These are phyloP conservation scores for Penicillium cinerascens DNA, from an alignment of 495 filamentous ascomycete genomes.

Conservation along the genomic window DNA sequence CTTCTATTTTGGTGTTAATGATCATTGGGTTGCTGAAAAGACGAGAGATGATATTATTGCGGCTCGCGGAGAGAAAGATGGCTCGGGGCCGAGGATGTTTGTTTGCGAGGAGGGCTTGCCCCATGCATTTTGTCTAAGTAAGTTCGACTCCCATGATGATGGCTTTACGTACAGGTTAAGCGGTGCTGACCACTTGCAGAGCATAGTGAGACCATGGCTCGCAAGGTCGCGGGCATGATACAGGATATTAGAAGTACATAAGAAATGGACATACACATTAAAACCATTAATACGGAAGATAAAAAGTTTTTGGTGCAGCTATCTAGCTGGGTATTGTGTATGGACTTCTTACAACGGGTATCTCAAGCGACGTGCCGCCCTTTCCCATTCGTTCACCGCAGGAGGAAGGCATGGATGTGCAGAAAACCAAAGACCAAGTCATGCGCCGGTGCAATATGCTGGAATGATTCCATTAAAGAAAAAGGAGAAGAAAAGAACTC, in stretches of 20 bases:
- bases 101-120: slow-evolving; percentile 70
- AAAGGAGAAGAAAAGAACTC: background rate
- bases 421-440: slow-evolving; percentile 9
- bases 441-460: slow-evolving; percentile 13
- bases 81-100: slow-evolving; percentile 60
- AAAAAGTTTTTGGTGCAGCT: background rate
- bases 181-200: slow-evolving; percentile 31
- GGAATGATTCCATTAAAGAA: background rate
- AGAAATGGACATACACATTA: background rate
- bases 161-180: background rate
- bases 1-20: slow-evolving; percentile 75
- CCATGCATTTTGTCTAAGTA: slow-evolving; percentile 79
- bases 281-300: background rate
- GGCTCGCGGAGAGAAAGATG: slow-evolving; percentile 11
- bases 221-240: slow-evolving; percentile 61
- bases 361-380: slow-evolving; percentile 26
- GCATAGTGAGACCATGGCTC: slow-evolving; percentile 62
- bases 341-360: slow-evolving; percentile 23
- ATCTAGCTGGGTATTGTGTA: background rate
- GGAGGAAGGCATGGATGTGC: slow-evolving; percentile 4
- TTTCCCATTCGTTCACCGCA: slow-evolving; percentile 2
- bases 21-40: slow-evolving; percentile 79
- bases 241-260: slow-evolving; percentile 41
- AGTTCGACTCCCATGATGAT: slow-evolving; percentile 30
- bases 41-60: background rate